These are phyloP conservation scores for Puccinellia tenuiflora DNA, from an alignment of 176 grass and related monocot species.

Conservation along the genomic window DNA sequence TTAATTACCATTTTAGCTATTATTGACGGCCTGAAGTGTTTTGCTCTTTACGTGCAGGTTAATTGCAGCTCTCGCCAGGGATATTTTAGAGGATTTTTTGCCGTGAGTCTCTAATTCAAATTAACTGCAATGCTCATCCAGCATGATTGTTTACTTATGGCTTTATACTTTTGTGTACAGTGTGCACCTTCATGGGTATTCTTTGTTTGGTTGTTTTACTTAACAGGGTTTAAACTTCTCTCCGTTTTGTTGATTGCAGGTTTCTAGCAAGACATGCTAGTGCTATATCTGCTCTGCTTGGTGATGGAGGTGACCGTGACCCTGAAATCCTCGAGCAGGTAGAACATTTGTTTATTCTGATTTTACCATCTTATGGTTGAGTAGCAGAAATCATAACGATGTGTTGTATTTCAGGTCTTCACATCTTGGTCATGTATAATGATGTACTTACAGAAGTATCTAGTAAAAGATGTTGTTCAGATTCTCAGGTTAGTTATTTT, in stretches of 20 bases:
- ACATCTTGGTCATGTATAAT: constrained; percentile 95
- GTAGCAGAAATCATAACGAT: constrained; percentile 16
- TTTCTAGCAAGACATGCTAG: constrained; percentile 57
- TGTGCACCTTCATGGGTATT: not conserved
- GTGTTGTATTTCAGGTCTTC: constrained; percentile 63
- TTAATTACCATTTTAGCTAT: not conserved
- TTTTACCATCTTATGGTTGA: constrained; percentile 23
- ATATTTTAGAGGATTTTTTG: constrained; percentile 81
- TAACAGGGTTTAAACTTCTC: not conserved
- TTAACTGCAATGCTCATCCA: not conserved
- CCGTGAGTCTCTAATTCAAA: constrained; percentile 60
- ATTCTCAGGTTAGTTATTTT: constrained; percentile 67
- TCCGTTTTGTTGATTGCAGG: constrained; percentile 35
- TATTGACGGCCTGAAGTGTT: constrained; percentile 12
- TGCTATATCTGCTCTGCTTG: constrained; percentile 61
- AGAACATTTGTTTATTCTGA: constrained; percentile 8
- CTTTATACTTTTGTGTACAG: constrained; percentile 5
- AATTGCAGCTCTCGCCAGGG: constrained; percentile 75
- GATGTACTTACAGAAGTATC: constrained; percentile 99
- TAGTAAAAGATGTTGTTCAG: constrained; percentile 71
- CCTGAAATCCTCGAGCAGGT: constrained; percentile 93
- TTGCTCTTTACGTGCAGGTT: constrained; percentile 62
- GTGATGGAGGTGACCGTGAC: constrained; percentile 70
- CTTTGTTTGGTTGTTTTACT: constrained; percentile 6
- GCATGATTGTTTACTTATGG: constrained; percentile 2